A percentile compares a stretch with the other conserved stretches of the same genome.
These are phyloP conservation scores for Sporisorium sorghi DNA, from an alignment of 1,284 basidiomycete genomes.

Conservation along the genomic window DNA sequence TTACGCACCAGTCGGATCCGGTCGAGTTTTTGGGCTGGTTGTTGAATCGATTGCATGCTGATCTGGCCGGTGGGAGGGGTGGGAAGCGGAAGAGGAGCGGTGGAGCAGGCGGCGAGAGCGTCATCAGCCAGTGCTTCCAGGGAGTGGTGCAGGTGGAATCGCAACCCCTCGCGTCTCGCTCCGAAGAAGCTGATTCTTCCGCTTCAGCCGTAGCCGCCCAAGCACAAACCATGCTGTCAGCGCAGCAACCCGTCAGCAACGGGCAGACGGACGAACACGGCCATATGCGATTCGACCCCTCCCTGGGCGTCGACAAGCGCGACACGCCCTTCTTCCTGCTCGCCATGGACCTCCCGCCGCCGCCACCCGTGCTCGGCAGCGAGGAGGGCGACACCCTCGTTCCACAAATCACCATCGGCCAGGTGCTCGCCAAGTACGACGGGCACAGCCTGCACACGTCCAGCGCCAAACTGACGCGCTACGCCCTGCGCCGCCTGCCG, in stretches of 20 bases:
- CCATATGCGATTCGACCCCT: slow-evolving; percentile 58
- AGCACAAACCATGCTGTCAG: slow-evolving; percentile 13
- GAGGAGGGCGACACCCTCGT: slow-evolving; percentile 91
- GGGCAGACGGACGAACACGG: slow-evolving; percentile 61
- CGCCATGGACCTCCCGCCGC: slow-evolving; percentile 87
- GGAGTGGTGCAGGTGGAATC: slow-evolving; percentile 92
- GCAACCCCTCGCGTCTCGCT: slow-evolving; percentile 72
- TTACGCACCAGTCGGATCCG: slow-evolving; percentile 94
- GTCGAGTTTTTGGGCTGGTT: slow-evolving; percentile 97
- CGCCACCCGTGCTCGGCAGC: slow-evolving; percentile 93
- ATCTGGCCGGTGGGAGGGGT: slow-evolving; percentile 78
- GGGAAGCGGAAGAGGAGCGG: slow-evolving; percentile 41
- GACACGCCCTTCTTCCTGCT: slow-evolving; percentile 93
- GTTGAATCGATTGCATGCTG: slow-evolving; percentile 89
- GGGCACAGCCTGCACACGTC: slow-evolving; percentile 72
- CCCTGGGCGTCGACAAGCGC: slow-evolving; percentile 80
- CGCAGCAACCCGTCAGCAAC: slow-evolving; percentile 5
- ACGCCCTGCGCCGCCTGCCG: slow-evolving; percentile 87
- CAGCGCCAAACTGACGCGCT: slow-evolving; percentile 73
- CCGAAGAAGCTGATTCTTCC: slow-evolving; percentile 10
- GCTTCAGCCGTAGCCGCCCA: slow-evolving; percentile 8
- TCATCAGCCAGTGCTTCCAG: slow-evolving; percentile 93
- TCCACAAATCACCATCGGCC: slow-evolving; percentile 91
- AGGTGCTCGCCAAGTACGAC: slow-evolving; percentile 95
- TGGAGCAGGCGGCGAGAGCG: slow-evolving; percentile 60